Evolutionary conservation across 2,329 filamentous ascomycete genomes (phyloP), one percentile per base, ranked within the genome.

Genomic region (Thielaviopsis ethacetica): DNA sequence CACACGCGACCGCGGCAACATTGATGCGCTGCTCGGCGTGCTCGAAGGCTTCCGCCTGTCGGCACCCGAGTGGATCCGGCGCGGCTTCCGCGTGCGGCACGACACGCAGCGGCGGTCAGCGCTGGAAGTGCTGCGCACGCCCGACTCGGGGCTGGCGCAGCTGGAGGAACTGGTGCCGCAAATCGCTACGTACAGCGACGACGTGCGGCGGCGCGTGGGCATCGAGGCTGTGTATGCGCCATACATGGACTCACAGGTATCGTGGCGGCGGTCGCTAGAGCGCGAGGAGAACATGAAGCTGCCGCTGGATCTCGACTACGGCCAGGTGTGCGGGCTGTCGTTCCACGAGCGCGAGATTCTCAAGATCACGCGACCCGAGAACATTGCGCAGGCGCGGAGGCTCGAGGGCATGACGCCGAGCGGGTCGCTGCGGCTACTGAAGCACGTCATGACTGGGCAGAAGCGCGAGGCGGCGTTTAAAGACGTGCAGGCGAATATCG

Each of bases 151-250:
- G 21, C 72, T 86, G 34, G 72, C 80, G 7, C 73, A 77, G 2
- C 74, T 95, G 5, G 71, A 76, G 5, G 67, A 72, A 0, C 67
- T 80, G 21, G 72, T 94, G 5, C 85, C 78, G 3, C 75, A 71
- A 24, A 76, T 85, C 62, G 67, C 64, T 60, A 69, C 68, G 6
- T 89, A 79, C 70, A 67, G 81, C 0, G 66, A 75, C 0, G 76
- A 76, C 30, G 79, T 95, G 59, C 79, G 79, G 62, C 73, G 76
- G 57, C 81, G 91, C 51, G 85, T 96, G 7, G 77, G 79, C 50
- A 87, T 96, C 65, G 89, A 96, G 70, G 86, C 86, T 15, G 76
- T 81, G 2, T 98, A 98, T 69, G 88, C 86, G 1, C 91, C 91
- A 0, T 95, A 95, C 68, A 83, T 95, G 44, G 78, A 76, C 53